Percentiles rank a stretch among this genome's conserved stretches.
Evolutionary conservation across 352 stramenopile genomes (phyloP).

Genomic region (Phytopythium ostracodes): DNA sequence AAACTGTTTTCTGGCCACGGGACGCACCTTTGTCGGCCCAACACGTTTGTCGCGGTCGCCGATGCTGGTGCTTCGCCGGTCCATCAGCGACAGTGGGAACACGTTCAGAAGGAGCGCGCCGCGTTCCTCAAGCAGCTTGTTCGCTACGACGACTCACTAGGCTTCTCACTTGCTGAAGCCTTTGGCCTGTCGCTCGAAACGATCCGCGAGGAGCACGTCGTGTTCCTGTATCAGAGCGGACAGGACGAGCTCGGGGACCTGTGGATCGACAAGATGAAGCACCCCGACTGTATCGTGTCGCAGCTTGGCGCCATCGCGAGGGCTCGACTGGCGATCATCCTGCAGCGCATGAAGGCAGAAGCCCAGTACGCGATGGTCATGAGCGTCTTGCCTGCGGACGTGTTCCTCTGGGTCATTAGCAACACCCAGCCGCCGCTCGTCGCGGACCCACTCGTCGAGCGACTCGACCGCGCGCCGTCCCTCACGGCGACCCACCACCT

Average conservation of each 20-base stretch:
- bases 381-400: conserved; percentile 75
- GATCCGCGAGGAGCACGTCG: conserved; percentile 74
- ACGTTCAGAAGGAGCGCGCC: conserved; percentile 42
- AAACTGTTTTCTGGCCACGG: conserved; percentile 56
- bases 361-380: conserved; percentile 75
- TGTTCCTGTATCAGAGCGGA: conserved; percentile 79
- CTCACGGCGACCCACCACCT: conserved; percentile 75
- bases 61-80: not conserved
- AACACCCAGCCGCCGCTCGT: conserved; percentile 47
- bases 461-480: conserved; percentile 63
- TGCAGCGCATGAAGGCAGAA: conserved; percentile 74
- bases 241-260: conserved; percentile 65
- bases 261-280: conserved; percentile 70
- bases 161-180: conserved; percentile 64
- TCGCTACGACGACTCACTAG: conserved; percentile 55
- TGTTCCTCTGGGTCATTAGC: conserved; percentile 70
- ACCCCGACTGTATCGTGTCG: conserved; percentile 50
- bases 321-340: conserved; percentile 63
- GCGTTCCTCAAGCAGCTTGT: conserved; percentile 72
- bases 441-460: conserved; percentile 55
- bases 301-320: conserved; percentile 65
- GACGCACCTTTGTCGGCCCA: conserved; percentile 44
- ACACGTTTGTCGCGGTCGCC: conserved; percentile 42
- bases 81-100: conserved; percentile 18
- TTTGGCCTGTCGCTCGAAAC: conserved; percentile 68